Base-by-base conservation (phyloP, 805 yeast species). In the Yarrowia hollandica region DNA sequence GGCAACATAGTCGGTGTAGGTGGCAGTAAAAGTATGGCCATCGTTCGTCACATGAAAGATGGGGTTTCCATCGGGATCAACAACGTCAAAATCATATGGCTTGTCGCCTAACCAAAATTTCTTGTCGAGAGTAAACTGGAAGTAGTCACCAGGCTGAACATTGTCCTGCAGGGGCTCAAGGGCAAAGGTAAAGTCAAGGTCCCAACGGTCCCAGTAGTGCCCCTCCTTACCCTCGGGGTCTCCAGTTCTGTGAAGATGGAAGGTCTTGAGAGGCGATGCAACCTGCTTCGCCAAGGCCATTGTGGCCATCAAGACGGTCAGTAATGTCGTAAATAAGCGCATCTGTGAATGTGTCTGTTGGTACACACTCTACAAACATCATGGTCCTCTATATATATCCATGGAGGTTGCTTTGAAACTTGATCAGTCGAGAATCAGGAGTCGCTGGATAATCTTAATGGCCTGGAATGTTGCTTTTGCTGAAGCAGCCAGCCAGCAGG, bases 41-140 rank as follows among this genome's bases (percentile, higher is more conserved):
- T 48, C 34, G 31, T 48, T 48, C 25, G n/a, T 33, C 9, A 48
- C 56, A 8, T 34, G 56, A 31, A 11, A 33, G 41, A 48, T 48
- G 41, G 14, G 8, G 28, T 33, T 22, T 18, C 41, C 41, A 2
- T 48, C 9, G n/a, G 56, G 39, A 12, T 48, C 56, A n/a, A 22
- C 31, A 8, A 48, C 56, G 10, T 48, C 56, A 12, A 48, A 48
- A 10, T 48, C 56, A 11, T 21, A 48, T 34, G 56, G 56, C 56
- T 48, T 48, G 21, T 34, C 41, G 2, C 41, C 41, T 15, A 48
- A 31, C 56, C 41, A 48, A 31, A 48, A 34, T 2, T 15, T n/a
- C 16, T 31, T 33, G 41, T 33, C 41, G 12, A 48, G 30, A 33
- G 38, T 31, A 15, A 48, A 48, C 56, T 34, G 38, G n/a, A 48